Evolutionary conservation across 1,284 basidiomycete species (phyloP), one percentile per base, ranked within the genome.

Genomic region (Moniliella sp.): DNA sequence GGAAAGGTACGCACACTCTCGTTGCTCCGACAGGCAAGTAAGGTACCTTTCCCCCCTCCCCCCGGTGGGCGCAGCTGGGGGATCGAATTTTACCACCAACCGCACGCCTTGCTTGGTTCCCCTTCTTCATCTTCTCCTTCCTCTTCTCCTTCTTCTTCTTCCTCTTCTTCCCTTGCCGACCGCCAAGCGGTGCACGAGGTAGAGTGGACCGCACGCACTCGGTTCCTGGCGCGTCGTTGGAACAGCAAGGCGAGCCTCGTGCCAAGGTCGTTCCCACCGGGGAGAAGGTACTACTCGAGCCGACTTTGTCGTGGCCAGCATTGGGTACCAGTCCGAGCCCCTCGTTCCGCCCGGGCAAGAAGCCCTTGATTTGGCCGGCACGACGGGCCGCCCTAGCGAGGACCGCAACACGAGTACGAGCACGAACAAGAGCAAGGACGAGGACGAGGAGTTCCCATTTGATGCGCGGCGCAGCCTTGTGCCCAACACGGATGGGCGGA

Each of bases 11-110:
- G 11, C 16, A 25, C 13, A 36, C 15, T 3, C 16, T 19, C 3
- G 21, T 14, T 15, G 7, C 21, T 21, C 11, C 18, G 15, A 12
- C 27, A 21, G 10, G 35, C 35, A 15, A 17, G 23, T 14, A 19
- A 28, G 13, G 23, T 31, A 13, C 5, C 29, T 7, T 26, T 31
- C 17, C 41, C 50, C 28, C 57, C 48, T 10, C 65, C 35, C 31
- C 45, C 2, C 15, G 25, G 12, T 18, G 30, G 11, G 16, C 26
- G 14, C 18, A 23, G n/a, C n/a, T n/a, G 17, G 23, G 18, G 28
- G n/a, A 26, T 27, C n/a, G 12, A n/a, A n/a, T n/a, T n/a, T n/a
- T n/a, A n/a, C n/a, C n/a, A n/a, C n/a, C n/a, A n/a, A n/a, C n/a
- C n/a, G n/a, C n/a, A n/a, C n/a, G n/a, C n/a, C n/a, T n/a, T n/a